Evolutionary conservation across 2,329 filamentous ascomycete species (phyloP).

Genomic region (Cladorrhinum sp.): DNA sequence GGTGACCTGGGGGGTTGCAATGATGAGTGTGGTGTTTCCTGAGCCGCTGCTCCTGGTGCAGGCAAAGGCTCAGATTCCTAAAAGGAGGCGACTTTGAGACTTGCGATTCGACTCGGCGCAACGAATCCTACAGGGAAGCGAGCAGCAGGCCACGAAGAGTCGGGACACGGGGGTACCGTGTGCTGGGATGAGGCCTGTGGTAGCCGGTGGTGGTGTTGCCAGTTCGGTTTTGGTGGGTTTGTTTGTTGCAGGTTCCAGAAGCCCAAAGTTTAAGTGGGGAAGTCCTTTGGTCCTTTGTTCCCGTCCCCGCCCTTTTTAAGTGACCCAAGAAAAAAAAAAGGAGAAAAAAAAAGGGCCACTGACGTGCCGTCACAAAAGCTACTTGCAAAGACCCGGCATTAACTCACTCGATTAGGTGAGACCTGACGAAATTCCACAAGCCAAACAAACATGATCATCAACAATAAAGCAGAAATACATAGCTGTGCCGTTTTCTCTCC

Average conservation of each 20-base stretch:
- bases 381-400: not conserved
- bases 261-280: constrained; percentile 29
- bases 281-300: constrained; percentile 17
- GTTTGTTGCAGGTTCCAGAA: constrained; percentile 20
- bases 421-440: not conserved
- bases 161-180: constrained; percentile 21
- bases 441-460: no score
- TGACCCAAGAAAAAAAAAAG: not conserved
- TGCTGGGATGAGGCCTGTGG: constrained; percentile 13
- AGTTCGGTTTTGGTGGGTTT: constrained; percentile 16
- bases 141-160: constrained; percentile 9
- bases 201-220: constrained; percentile 23
- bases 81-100: constrained; percentile 2
- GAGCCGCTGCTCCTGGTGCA: no score
- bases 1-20: no score
- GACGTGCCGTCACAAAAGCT: not conserved
- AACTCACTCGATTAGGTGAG: no score
- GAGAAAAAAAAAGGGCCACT: not conserved
- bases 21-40: no score
- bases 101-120: constrained; percentile 10
- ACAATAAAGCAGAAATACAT: constrained; percentile 2
- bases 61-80: not conserved
- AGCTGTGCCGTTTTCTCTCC: constrained; percentile 15
- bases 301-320: not conserved
- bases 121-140: constrained; percentile 14